phyloP scores from a whole-genome alignment of 2,329 filamentous ascomycete genomes.

The Nectriaceae sp. region DNA sequence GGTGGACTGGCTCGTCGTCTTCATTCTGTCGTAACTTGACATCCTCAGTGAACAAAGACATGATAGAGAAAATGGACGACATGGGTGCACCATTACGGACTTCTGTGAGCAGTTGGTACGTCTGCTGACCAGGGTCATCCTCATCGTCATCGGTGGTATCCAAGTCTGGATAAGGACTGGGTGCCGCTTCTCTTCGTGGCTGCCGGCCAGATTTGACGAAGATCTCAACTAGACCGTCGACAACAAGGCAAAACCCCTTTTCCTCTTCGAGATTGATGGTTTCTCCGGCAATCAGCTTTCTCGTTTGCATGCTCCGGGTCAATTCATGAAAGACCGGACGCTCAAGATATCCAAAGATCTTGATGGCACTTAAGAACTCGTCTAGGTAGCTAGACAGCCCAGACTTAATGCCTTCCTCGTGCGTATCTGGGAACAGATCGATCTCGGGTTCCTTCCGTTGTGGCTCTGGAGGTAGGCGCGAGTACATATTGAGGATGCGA shows the following conservation, averaged over 20 bases:
- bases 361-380: constrained; percentile 97
- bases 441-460: constrained; percentile 95
- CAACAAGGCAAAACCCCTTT: constrained; percentile 96
- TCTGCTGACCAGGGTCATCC: constrained; percentile 67
- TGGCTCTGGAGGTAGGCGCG: constrained; percentile 87
- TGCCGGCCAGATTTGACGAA: constrained; percentile 87
- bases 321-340: constrained; percentile 96
- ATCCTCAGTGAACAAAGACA: constrained; percentile 96
- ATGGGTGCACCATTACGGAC: constrained; percentile 97
- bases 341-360: constrained; percentile 97
- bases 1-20: constrained; percentile 40
- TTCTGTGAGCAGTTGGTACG: constrained; percentile 93
- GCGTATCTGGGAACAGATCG: constrained; percentile 90
- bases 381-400: constrained; percentile 95
- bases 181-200: constrained; percentile 36
- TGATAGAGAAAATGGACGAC: constrained; percentile 96
- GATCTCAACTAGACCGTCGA: constrained; percentile 94
- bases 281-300: constrained; percentile 93
- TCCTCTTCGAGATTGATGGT: constrained; percentile 95
- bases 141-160: constrained; percentile 66
- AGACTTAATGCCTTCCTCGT: constrained; percentile 86
- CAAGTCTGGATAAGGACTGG: constrained; percentile 25
- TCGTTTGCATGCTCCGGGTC: constrained; percentile 96
- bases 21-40: constrained; percentile 78
- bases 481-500: constrained; percentile 96